Percentiles rank a stretch among this genome's conserved stretches.
Evolutionary conservation across 225 moss, liverwort and hornwort genomes (phyloP).

Genomic region (Anthoceros angustus): DNA sequence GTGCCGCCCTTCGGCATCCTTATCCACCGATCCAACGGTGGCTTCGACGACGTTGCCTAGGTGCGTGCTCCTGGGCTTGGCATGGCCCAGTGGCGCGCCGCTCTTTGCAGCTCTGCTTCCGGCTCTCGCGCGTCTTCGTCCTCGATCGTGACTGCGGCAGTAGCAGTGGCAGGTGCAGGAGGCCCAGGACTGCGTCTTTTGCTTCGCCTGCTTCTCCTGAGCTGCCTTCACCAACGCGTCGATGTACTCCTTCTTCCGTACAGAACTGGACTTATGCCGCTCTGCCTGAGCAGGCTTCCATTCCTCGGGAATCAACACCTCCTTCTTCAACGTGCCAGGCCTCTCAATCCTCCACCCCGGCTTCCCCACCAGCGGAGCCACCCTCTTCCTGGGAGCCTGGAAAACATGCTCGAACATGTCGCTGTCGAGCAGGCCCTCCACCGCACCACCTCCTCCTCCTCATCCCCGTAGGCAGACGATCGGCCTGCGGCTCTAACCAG

Average conservation of each 20-base stretch:
- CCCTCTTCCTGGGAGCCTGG: conserved; percentile 3
- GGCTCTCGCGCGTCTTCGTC: neutral
- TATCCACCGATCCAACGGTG: too few species aligned
- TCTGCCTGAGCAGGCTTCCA: neutral
- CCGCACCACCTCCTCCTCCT: neutral
- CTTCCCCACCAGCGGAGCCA: neutral
- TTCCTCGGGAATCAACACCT: neutral
- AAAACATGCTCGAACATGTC: neutral
- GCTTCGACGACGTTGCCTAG: neutral
- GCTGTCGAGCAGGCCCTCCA: neutral
- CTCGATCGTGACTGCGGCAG: neutral
- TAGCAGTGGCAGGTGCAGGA: neutral
- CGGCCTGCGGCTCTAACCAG: neutral
- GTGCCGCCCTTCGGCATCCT: too few species aligned
- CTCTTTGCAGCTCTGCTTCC: neutral
- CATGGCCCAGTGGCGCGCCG: conserved; percentile 1
- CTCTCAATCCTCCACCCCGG: neutral
- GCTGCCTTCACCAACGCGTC: neutral
- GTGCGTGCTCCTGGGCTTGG: neutral
- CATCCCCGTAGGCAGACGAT: neutral
- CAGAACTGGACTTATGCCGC: neutral
- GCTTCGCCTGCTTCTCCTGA: neutral
- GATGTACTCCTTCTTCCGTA: neutral
- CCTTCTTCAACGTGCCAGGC: neutral
- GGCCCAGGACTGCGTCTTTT: too few species aligned